A percentile compares a stretch with the other conserved stretches of the same genome.
phyloP scores from a whole-genome alignment of 495 filamentous ascomycete species.

The Chlorociboria aeruginascens region DNA sequence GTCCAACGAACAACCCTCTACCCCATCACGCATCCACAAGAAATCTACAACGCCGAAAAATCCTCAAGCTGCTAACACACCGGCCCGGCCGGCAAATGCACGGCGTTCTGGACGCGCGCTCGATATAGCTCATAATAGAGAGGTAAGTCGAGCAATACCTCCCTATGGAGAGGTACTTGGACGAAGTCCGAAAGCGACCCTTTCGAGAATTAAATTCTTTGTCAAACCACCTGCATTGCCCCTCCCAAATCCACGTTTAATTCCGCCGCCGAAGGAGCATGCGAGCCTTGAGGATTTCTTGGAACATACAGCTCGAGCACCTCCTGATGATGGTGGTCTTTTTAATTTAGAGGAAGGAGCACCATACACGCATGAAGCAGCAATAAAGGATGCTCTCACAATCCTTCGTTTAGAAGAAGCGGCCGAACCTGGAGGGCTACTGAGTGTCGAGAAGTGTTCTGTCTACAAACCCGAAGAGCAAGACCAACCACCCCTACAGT shows the following conservation, averaged over 20 bases:
- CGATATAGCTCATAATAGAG: conserved; percentile 7
- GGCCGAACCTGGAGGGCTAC: conserved; percentile 57
- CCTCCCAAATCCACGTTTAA: conserved; percentile 41
- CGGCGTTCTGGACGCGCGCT: conserved; percentile 5
- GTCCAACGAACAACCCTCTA: conserved; percentile 9
- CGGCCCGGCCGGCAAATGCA: neutral
- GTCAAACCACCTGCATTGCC: conserved; percentile 31
- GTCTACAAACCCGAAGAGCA: conserved; percentile 68
- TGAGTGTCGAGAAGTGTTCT: conserved; percentile 60
- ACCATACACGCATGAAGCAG: conserved; percentile 36
- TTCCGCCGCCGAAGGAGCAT: conserved; percentile 31
- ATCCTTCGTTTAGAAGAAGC: conserved; percentile 57
- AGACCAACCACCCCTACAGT: conserved; percentile 63
- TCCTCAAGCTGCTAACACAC: conserved; percentile 6
- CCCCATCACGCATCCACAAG: conserved; percentile 10
- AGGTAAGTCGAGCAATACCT: neutral
- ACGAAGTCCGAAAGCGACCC: conserved; percentile 20
- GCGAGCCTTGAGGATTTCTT: conserved; percentile 42
- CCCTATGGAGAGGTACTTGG: conserved; percentile 7
- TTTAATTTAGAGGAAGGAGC: conserved; percentile 41
- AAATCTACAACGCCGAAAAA: conserved; percentile 3
- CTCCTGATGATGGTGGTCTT: conserved; percentile 38
- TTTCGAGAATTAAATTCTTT: conserved; percentile 29
- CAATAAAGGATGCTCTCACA: conserved; percentile 37
- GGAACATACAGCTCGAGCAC: conserved; percentile 28